Conservation (phyloP, 257 asterid genomes). For the Cinchona pubescens region DNA sequence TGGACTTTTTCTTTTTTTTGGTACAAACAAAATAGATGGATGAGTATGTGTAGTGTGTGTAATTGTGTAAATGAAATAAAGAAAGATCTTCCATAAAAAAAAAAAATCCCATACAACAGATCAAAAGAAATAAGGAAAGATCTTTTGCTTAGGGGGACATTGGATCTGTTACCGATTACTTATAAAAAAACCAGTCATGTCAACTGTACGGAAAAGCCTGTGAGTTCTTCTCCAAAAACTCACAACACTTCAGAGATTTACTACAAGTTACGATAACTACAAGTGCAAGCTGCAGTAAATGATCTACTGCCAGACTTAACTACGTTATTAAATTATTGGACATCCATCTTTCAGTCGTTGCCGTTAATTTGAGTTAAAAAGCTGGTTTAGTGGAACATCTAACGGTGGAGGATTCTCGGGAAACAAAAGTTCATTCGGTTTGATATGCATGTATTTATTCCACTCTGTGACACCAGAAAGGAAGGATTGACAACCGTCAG, state of each 20-base stretch:
- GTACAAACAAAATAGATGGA: no score
- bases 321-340: background rate
- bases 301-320: no score
- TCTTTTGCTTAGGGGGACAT: slow-evolving; percentile 30
- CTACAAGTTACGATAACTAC: slow-evolving; percentile 31
- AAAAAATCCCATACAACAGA: no score
- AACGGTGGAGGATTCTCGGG: slow-evolving; percentile 3
- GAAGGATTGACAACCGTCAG: slow-evolving; percentile 22
- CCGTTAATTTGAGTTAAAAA: background rate
- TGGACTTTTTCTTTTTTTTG: no score
- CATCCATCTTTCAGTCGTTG: background rate
- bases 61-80: background rate
- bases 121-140: background rate
- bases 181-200: slow-evolving; percentile 22
- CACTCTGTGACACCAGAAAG: background rate
- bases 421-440: background rate
- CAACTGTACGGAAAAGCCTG: slow-evolving; percentile 27
- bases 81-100: no score
- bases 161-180: slow-evolving; percentile 30
- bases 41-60: background rate
- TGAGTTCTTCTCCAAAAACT: slow-evolving; percentile 13
- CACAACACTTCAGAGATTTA: background rate
- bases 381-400: slow-evolving; percentile 10
- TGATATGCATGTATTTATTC: background rate
- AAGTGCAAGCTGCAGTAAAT: slow-evolving; percentile 2